These are phyloP conservation scores for Scytalidium sp. DNA, from an alignment of 2,329 filamentous ascomycete species.

Conservation along the genomic window DNA sequence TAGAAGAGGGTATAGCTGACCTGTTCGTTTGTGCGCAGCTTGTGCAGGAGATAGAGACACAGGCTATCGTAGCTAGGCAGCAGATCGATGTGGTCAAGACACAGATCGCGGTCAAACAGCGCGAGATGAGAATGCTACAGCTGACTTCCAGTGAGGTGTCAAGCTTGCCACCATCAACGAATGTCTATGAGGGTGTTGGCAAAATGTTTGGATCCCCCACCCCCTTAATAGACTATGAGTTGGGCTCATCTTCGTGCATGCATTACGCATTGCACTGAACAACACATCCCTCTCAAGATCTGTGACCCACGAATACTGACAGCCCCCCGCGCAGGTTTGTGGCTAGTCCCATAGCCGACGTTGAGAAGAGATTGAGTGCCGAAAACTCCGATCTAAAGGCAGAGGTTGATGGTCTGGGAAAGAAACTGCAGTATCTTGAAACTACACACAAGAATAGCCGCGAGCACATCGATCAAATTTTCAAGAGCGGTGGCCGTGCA, in stretches of 20 bases:
- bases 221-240: not conserved
- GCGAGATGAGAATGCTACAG: constrained; percentile 84
- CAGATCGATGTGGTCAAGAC: constrained; percentile 84
- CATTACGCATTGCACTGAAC: too few species aligned
- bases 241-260: not conserved
- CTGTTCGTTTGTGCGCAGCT: constrained; percentile 52
- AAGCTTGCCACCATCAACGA: constrained; percentile 70
- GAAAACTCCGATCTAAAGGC: constrained; percentile 74
- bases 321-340: constrained; percentile 70
- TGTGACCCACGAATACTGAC: not conserved
- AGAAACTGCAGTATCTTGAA: constrained; percentile 90
- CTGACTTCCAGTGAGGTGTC: constrained; percentile 81
- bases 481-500: constrained; percentile 48
- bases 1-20: constrained; percentile 4
- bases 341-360: constrained; percentile 65
- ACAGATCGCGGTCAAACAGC: constrained; percentile 81
- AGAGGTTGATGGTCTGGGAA: constrained; percentile 78
- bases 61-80: constrained; percentile 84
- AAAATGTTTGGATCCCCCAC: constrained; percentile 71
- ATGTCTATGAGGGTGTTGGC: constrained; percentile 90
- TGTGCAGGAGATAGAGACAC: constrained; percentile 89
- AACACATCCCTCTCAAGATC: not conserved
- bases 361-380: constrained; percentile 71
- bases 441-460: constrained; percentile 94
- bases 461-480: constrained; percentile 85